A percentile compares a stretch with the other conserved stretches of the same genome.
Conservation (phyloP, 352 stramenopile genomes). For the Blastocystis sp. region DNA sequence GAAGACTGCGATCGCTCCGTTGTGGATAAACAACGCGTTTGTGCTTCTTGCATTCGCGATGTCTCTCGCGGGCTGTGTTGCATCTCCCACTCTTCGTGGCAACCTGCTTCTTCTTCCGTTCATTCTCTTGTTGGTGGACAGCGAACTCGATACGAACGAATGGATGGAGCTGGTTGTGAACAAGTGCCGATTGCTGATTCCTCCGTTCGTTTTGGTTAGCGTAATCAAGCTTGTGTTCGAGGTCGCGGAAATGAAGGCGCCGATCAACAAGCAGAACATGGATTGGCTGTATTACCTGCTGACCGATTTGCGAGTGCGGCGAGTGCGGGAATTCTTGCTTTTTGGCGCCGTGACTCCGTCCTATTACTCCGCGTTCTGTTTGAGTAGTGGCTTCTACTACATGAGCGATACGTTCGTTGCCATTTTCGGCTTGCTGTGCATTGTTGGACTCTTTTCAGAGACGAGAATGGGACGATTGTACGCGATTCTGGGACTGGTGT, state of each 20-base stretch:
- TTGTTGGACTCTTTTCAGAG: conserved; percentile 39
- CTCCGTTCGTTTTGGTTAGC: neutral
- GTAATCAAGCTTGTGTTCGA: conserved; percentile 18
- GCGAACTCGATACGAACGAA: neutral
- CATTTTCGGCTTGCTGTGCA: conserved; percentile 57
- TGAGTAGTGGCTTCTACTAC: conserved; percentile 48
- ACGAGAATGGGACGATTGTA: conserved; percentile 2
- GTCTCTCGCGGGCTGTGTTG: neutral
- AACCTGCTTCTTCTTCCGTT: conserved; percentile 9
- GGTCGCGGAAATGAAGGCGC: conserved; percentile 16
- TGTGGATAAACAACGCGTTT: conserved; percentile 18
- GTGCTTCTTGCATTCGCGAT: conserved; percentile 24
- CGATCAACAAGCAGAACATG: conserved; percentile 32
- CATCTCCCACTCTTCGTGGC: neutral
- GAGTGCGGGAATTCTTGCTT: conserved; percentile 31
- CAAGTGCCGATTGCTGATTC: conserved; percentile 9
- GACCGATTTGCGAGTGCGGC: conserved; percentile 10
- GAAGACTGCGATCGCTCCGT: neutral
- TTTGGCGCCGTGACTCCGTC: conserved; percentile 7
- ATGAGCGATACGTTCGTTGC: conserved; percentile 36
- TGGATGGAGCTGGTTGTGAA: neutral
- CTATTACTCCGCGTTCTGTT: conserved; percentile 47
- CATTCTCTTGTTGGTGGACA: neutral
- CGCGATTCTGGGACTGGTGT: conserved; percentile 3
- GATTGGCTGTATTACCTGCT: conserved; percentile 28